A percentile compares a stretch with the other conserved stretches of the same genome.
Evolutionary conservation across 225 moss, liverwort and hornwort species (phyloP).

Genomic region (Antitrichia curtipendula): DNA sequence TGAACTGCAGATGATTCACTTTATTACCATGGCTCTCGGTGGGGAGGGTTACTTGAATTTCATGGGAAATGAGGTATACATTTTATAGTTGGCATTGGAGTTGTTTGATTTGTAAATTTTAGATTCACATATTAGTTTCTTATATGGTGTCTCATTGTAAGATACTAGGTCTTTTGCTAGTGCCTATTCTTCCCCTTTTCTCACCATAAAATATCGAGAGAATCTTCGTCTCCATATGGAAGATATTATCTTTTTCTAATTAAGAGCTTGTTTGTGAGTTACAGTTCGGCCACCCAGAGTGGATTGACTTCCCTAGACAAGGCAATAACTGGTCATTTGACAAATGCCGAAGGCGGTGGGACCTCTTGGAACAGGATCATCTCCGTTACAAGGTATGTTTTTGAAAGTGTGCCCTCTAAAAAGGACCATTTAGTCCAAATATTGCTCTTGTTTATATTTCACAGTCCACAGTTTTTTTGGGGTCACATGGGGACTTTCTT

Average conservation of each 20-base stretch:
- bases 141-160: background rate
- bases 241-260: background rate
- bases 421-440: background rate
- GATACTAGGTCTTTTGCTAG: background rate
- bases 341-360: slow-evolving; percentile 87
- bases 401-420: background rate
- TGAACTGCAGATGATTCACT: slow-evolving; percentile 83
- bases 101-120: background rate
- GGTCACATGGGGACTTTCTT: background rate
- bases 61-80: slow-evolving; percentile 84
- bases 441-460: background rate
- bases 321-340: slow-evolving; percentile 96
- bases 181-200: background rate
- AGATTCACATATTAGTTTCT: background rate
- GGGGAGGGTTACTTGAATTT: slow-evolving; percentile 98
- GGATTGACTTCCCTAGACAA: slow-evolving; percentile 95
- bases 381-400: slow-evolving; percentile 61
- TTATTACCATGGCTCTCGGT: slow-evolving; percentile 78
- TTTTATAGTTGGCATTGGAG: background rate
- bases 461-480: background rate
- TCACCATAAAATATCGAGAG: background rate
- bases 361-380: slow-evolving; percentile 61
- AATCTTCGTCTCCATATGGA: background rate
- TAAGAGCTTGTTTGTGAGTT: background rate
- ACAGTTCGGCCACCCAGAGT: slow-evolving; percentile 96